Base-by-base conservation (phyloP, 2,329 filamentous ascomycete genomes). In the Fusarium solani-melongenae region DNA sequence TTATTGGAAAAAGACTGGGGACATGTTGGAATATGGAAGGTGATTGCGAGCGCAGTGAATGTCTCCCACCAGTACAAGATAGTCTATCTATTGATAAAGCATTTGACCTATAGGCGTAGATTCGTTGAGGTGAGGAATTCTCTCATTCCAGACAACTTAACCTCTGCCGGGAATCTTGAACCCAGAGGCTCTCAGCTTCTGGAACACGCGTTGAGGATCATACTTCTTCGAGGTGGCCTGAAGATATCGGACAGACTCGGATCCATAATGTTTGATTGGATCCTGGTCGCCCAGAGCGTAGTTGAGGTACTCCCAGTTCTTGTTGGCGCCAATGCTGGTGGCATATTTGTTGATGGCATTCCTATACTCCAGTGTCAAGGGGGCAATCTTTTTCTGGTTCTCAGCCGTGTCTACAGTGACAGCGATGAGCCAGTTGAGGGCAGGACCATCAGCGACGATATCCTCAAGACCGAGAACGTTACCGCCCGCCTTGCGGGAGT, bases 251-350 rank as follows among this genome's bases (percentile, higher is more conserved):
- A 84, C 61, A 44, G 81, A 83, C 29, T 80, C 77, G 10, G 76
- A 44, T 0, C 84, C 84, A 60, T 85, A 86, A 7, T 79, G 69
- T 7, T 70, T 58, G 17, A 85, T 75, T 1, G 84, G 82, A 24
- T 83, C 73, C 76, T 87, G 83, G 49, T 79, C 78, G 3, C 74
- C 69, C 33, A 80, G 78, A 1, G 84, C 84, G 59, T 87, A 87
- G 75, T 87, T 86, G 44, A 86, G 77, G 67, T 84, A 87, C 34
- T 82, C 77, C 76, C 80, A 84, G 38, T 83, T 73, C 57, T 79
- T 75, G 67, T 81, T 78, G 4, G 76, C 69, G 22, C 78, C 79
- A 27, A 81, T 67, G 56, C 79, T 57, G 9, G 68, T 69, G 12
- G 81, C 75, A 14, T 78, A 78, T 4, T 67, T 62, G 53, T 80